Evolutionary conservation across 202 grass and related monocot genomes (phyloP).

Genomic region (Carex arenaria): DNA sequence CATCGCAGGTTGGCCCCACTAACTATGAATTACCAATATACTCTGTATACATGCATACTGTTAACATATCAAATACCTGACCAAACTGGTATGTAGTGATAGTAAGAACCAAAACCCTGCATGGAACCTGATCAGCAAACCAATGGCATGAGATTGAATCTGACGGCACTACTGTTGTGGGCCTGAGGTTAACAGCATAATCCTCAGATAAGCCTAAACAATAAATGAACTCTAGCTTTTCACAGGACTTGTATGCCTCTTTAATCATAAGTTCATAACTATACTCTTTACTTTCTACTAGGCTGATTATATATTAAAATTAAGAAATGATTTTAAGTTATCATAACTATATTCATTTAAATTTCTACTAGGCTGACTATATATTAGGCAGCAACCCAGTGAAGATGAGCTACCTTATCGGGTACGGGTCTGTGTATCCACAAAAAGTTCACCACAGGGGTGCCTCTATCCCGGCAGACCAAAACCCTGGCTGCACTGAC

Average conservation of each 20-base stretch:
- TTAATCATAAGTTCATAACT: background rate
- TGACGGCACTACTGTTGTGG: background rate
- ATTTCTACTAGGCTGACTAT: conserved; percentile 40
- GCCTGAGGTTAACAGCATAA: background rate
- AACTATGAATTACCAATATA: background rate
- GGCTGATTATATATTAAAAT: background rate
- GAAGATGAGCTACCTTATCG: conserved; percentile 80
- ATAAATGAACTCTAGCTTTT: background rate
- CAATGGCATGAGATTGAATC: background rate
- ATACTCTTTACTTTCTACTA: background rate
- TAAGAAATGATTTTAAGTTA: background rate
- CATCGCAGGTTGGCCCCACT: conserved; percentile 41
- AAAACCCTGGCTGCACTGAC: conserved; percentile 48
- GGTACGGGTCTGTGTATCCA: conserved; percentile 49
- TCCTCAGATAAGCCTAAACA: background rate
- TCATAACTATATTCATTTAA: background rate
- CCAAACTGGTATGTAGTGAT: background rate
- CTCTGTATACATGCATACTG: background rate
- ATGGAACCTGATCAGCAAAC: background rate
- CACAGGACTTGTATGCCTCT: background rate
- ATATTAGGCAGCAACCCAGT: conserved; percentile 66
- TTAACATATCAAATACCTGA: background rate
- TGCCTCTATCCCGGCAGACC: conserved; percentile 52
- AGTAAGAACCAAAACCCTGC: background rate
- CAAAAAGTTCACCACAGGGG: conserved; percentile 66